A percentile compares a stretch with the other conserved stretches of the same genome.
Evolutionary conservation across 257 asterid genomes (phyloP).

Genomic region (Nicotiana knightiana): DNA sequence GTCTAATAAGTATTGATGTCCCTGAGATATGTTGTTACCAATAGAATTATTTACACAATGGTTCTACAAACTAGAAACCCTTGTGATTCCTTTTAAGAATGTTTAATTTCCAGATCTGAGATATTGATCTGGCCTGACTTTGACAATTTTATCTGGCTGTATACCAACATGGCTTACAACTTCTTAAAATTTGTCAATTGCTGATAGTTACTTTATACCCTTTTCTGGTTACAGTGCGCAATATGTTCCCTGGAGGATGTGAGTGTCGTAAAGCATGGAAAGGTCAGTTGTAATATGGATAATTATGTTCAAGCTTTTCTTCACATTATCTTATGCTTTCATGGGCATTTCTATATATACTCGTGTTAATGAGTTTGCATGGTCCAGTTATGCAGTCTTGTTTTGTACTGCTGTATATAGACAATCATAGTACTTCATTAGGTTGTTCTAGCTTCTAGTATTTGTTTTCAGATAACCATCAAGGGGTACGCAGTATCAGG

Average conservation of each 20-base stretch:
- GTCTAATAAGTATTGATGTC: background rate
- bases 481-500: constrained; percentile 96
- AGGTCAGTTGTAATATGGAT: constrained; percentile 44
- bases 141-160: background rate
- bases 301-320: background rate
- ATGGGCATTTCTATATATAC: background rate
- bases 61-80: background rate
- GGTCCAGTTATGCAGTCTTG: background rate
- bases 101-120: background rate
- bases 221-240: constrained; percentile 70
- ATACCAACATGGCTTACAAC: background rate
- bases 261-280: constrained; percentile 55
- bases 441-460: background rate
- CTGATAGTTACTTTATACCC: background rate
- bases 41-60: background rate
- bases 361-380: background rate
- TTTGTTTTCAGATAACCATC: constrained; percentile 48
- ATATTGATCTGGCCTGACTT: background rate
- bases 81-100: background rate
- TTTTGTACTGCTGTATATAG: background rate
- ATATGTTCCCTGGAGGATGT: constrained; percentile 86
- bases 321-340: background rate
- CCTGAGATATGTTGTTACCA: background rate
- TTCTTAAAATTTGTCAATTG: background rate
- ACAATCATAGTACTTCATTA: background rate